phyloP scores from a whole-genome alignment of 257 asterid species.

The Jasminum sambac region DNA sequence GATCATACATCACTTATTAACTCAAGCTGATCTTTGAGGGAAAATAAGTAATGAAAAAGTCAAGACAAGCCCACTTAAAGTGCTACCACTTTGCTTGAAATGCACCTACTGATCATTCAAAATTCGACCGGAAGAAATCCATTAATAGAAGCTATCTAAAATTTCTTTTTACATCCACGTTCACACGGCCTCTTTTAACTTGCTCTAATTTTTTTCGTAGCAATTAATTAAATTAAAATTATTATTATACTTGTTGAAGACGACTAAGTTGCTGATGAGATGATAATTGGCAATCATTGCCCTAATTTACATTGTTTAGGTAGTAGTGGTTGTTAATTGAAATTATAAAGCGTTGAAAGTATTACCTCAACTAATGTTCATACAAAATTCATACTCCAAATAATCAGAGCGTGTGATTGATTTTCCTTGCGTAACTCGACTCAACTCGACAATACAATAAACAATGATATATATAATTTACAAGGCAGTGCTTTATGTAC shows the following conservation, averaged over 20 bases:
- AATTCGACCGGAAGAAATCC: constrained; percentile 24
- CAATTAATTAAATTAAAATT: no score
- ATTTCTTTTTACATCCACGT: not conserved
- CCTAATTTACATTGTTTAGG: constrained; percentile 21
- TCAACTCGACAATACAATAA: not conserved
- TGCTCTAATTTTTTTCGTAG: not conserved
- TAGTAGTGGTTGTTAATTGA: constrained; percentile 32
- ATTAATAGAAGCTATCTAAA: constrained; percentile 24
- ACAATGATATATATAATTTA: not conserved
- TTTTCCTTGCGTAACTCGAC: not conserved
- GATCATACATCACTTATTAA: constrained; percentile 52
- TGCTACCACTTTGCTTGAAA: constrained; percentile 31
- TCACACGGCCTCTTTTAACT: not conserved
- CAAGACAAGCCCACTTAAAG: constrained; percentile 11
- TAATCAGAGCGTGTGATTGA: not conserved
- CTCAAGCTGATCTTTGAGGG: constrained; percentile 17
- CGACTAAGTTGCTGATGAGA: not conserved
- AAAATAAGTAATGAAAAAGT: not conserved
- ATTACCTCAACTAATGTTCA: constrained; percentile 32
- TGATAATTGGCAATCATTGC: constrained; percentile 10
- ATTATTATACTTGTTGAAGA: not conserved
- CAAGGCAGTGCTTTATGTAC: no score
- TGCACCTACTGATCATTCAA: not conserved
- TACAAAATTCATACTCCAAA: constrained; percentile 15
- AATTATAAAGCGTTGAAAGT: constrained; percentile 26